Percentiles rank a stretch among this genome's conserved stretches.
These are phyloP conservation scores for Diophrys sp. DNA, from an alignment of 73 alveolate genomes.

Conservation along the genomic window DNA sequence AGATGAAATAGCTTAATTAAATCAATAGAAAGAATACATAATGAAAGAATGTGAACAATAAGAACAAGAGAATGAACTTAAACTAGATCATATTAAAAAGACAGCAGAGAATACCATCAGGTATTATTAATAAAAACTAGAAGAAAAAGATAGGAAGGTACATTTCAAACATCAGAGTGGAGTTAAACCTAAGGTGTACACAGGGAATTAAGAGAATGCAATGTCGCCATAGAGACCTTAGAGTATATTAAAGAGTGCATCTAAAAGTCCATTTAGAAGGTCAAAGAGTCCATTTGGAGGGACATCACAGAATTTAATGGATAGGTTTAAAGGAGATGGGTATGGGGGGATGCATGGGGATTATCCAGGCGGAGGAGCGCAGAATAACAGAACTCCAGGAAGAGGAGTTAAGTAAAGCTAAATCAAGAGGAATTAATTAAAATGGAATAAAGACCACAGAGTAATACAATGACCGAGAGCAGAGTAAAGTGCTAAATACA, in stretches of 20 bases:
- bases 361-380: neutral
- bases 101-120: neutral
- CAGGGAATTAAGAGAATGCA: neutral
- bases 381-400: neutral
- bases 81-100: neutral
- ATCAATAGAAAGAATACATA: neutral
- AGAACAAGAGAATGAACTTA: neutral
- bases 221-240: neutral
- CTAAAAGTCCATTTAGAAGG: neutral
- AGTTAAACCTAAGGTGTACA: neutral
- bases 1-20: neutral
- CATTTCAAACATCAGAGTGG: neutral
- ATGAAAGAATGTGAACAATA: neutral
- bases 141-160: neutral
- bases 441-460: no score
- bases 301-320: neutral
- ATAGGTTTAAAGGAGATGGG: neutral
- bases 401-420: neutral
- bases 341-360: neutral
- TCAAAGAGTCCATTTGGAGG: neutral
- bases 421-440: no score
- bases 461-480: no score
- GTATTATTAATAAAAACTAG: neutral
- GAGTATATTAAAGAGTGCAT: neutral
- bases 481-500: no score